Conservation (phyloP, 345 rosid genomes). For the Hirschfeldia incana region DNA sequence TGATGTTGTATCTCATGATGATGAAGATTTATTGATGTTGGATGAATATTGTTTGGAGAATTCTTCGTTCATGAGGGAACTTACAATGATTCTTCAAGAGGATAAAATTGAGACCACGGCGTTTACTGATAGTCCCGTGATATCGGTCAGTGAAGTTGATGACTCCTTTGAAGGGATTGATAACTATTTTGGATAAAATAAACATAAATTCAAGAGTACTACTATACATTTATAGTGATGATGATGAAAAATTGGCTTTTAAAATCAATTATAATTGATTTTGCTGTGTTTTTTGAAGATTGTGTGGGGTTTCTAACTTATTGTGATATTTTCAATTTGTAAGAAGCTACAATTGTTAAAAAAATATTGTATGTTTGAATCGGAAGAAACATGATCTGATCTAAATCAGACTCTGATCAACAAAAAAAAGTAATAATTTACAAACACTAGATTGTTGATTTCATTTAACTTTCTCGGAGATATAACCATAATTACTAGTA, state of each 20-base stretch:
- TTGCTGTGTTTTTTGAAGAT: neutral
- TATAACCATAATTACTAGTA: neutral
- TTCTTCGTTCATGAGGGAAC: constrained; percentile 31
- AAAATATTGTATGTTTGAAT: neutral
- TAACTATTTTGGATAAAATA: neutral
- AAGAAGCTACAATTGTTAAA: neutral
- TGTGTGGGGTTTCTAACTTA: neutral
- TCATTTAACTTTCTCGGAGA: neutral
- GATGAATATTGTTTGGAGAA: constrained; percentile 27
- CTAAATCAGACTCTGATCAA: neutral
- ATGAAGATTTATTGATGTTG: constrained; percentile 30
- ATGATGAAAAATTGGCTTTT: constrained; percentile 10
- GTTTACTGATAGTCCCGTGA: constrained; percentile 9
- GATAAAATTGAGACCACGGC: constrained; percentile 5
- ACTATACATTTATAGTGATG: neutral
- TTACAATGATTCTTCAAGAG: constrained; percentile 27
- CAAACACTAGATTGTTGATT: neutral
- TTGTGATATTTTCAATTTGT: neutral
- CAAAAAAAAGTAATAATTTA: too few species aligned
- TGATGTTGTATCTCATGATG: constrained; percentile 15
- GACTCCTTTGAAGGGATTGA: constrained; percentile 19
- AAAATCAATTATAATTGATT: neutral
- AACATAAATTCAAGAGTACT: neutral
- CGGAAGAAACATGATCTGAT: neutral
- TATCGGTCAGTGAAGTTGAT: constrained; percentile 17